These are phyloP conservation scores for Aureobasidium mangrovei DNA, from an alignment of 2,329 filamentous ascomycete genomes.

Conservation along the genomic window DNA sequence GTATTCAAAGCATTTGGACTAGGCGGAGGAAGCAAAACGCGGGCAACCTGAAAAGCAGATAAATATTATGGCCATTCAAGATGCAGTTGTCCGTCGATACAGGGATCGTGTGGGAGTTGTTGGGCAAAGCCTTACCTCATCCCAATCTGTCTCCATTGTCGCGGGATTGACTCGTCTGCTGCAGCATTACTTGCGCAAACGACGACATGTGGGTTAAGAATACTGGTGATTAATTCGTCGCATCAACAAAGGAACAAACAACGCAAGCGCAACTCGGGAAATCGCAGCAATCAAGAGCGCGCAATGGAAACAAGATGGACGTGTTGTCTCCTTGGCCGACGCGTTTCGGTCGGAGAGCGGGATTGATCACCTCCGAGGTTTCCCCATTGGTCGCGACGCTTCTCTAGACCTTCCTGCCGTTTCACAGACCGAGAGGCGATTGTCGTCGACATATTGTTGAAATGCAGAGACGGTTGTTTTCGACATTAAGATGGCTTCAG, in stretches of 20 bases:
- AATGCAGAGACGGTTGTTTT: constrained; percentile 45
- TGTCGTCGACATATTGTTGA: not conserved
- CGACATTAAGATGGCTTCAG: constrained; percentile 40
- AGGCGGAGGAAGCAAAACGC: constrained; percentile 71
- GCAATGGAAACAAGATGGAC: not conserved
- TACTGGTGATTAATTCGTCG: not conserved
- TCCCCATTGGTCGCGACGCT: constrained; percentile 8
- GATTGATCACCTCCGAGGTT: constrained; percentile 1
- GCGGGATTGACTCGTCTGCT: constrained; percentile 4
- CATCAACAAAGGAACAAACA: constrained; percentile 10
- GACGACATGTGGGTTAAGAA: constrained; percentile 12
- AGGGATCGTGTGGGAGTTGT: not conserved
- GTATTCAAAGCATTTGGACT: constrained; percentile 58
- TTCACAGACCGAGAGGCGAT: not conserved
- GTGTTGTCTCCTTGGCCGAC: constrained; percentile 12
- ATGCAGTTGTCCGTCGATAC: constrained; percentile 1
- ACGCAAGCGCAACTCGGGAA: not conserved
- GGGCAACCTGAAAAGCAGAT: constrained; percentile 53
- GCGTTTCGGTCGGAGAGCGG: constrained; percentile 7
- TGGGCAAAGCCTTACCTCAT: constrained; percentile 37
- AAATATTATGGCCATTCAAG: constrained; percentile 1
- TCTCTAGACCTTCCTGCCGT: not conserved
- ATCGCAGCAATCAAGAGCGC: not conserved
- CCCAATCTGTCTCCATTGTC: constrained; percentile 45
- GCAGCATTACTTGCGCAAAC: constrained; percentile 13